phyloP scores from a whole-genome alignment of 371 early-diverging fungal genomes.

The Mortierella sp. region DNA sequence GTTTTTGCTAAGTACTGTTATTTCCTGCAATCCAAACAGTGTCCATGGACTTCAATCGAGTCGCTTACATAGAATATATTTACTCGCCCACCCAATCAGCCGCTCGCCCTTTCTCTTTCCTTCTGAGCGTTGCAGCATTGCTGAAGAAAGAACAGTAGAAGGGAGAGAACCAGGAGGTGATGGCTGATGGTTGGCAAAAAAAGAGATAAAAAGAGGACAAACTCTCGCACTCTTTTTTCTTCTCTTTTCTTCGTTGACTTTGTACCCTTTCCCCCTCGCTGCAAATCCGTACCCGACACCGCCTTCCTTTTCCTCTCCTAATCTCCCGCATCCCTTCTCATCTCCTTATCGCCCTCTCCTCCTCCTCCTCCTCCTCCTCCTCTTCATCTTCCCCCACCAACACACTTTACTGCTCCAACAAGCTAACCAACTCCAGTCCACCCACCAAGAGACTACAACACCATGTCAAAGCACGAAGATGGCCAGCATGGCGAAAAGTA shows the following conservation, averaged over 20 bases:
- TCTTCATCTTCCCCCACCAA: not conserved
- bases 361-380: not conserved
- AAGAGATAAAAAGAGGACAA: not conserved
- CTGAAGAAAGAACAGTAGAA: not conserved
- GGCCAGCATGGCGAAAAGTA: constrained; percentile 11
- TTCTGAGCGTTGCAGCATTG: not conserved
- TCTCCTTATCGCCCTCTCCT: not conserved
- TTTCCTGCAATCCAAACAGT: not conserved
- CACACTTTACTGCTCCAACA: not conserved
- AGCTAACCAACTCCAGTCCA: too few species aligned
- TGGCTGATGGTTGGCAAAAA: not conserved
- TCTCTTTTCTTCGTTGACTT: constrained; percentile 27
- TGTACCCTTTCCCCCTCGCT: constrained; percentile 8
- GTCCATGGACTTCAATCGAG: not conserved
- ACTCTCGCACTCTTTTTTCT: not conserved
- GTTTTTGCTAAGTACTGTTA: not conserved
- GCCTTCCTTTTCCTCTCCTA: not conserved
- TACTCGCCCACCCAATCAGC: constrained; percentile 1
- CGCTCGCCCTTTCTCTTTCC: not conserved
- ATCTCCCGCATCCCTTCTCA: not conserved
- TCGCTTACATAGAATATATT: too few species aligned
- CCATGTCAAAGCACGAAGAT: constrained; percentile 18
- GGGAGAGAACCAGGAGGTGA: not conserved
- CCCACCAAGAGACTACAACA: not conserved
- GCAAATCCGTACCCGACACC: constrained; percentile 27